Evolutionary conservation across 768 basidiomycete genomes (phyloP).

Genomic region (Macrolepiota dolichaula): DNA sequence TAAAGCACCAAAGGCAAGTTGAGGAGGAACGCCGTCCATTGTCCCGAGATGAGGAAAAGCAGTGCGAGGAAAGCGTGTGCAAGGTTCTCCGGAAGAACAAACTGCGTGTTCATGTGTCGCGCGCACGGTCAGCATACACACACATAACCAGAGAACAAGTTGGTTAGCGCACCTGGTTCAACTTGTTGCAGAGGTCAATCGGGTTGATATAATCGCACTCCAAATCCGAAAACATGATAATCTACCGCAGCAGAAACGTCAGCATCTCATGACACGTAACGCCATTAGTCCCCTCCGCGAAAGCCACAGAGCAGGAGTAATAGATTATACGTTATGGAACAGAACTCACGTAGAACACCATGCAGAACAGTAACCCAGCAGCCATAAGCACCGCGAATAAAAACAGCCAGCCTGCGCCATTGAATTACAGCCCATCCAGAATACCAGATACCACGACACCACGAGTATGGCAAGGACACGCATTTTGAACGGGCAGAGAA

Average conservation of each 20-base stretch:
- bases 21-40: conserved; percentile 91
- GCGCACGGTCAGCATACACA: neutral
- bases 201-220: conserved; percentile 99
- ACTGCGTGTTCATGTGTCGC: conserved; percentile 43
- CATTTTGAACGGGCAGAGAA: neutral
- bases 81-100: conserved; percentile 94
- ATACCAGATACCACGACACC: neutral
- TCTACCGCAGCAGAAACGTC: conserved; percentile 43
- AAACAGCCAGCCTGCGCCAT: conserved; percentile 84
- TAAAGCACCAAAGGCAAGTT: conserved; percentile 86
- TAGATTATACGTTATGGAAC: neutral
- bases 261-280: neutral
- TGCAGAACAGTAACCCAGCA: conserved; percentile 93
- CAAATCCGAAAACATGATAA: conserved; percentile 99
- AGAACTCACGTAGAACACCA: conserved; percentile 95
- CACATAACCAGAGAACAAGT: neutral
- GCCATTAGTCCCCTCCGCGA: no score
- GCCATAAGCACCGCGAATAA: conserved; percentile 95
- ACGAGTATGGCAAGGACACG: neutral
- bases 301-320: no score
- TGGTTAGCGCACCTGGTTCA: conserved; percentile 71
- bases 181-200: conserved; percentile 99
- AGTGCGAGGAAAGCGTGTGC: conserved; percentile 90
- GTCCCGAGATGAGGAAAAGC: conserved; percentile 91
- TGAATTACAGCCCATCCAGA: neutral